Evolutionary conservation across 2,329 filamentous ascomycete species (phyloP).

Genomic region (Fusarium tjaetaba): DNA sequence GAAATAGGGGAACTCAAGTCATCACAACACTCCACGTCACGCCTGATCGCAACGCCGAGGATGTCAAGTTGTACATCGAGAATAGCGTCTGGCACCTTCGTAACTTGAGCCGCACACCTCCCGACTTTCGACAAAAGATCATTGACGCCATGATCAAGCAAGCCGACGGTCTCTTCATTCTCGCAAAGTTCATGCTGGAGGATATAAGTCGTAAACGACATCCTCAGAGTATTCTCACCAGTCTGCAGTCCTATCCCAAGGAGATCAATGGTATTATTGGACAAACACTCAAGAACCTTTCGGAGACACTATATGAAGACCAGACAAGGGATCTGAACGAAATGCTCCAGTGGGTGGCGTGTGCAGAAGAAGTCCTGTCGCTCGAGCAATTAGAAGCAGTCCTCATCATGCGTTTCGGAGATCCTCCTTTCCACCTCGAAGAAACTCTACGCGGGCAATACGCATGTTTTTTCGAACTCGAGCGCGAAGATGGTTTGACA

Average conservation of each 20-base stretch:
- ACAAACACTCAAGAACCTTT: slow-evolving; percentile 54
- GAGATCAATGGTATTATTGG: slow-evolving; percentile 56
- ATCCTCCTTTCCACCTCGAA: slow-evolving; percentile 53
- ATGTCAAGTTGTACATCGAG: slow-evolving; percentile 55
- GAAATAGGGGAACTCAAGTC: slow-evolving; percentile 41
- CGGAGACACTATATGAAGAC: slow-evolving; percentile 51
- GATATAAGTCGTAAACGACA: slow-evolving; percentile 59
- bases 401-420: slow-evolving; percentile 54
- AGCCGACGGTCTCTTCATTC: slow-evolving; percentile 59
- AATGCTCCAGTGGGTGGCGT: slow-evolving; percentile 58
- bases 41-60: slow-evolving; percentile 52
- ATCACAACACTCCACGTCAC: slow-evolving; percentile 56
- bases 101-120: slow-evolving; percentile 48
- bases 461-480: slow-evolving; percentile 58
- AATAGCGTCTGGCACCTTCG: slow-evolving; percentile 53
- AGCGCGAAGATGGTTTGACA: slow-evolving; percentile 55
- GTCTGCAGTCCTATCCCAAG: slow-evolving; percentile 56
- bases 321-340: slow-evolving; percentile 57
- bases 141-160: slow-evolving; percentile 53
- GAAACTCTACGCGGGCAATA: slow-evolving; percentile 57
- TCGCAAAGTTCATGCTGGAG: slow-evolving; percentile 61
- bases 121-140: slow-evolving; percentile 51
- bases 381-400: slow-evolving; percentile 57
- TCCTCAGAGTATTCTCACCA: slow-evolving; percentile 55
- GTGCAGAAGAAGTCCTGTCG: slow-evolving; percentile 55